Evolutionary conservation across 1,284 basidiomycete genomes (phyloP).

Genomic region (Malassezia cuniculi): DNA sequence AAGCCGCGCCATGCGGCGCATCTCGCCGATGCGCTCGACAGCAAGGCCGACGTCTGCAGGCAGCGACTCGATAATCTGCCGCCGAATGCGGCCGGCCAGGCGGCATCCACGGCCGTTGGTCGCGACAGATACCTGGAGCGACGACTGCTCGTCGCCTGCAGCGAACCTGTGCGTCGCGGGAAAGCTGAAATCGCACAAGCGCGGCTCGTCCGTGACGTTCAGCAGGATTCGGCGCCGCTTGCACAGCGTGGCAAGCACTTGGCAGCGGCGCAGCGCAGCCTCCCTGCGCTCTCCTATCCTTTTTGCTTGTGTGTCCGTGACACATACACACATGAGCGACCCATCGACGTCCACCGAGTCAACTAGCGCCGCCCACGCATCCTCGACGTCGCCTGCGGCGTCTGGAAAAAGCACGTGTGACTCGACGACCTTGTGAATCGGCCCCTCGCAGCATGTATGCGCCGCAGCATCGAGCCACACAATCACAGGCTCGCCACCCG

Average conservation of each 20-base stretch:
- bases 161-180: slow-evolving; percentile 72
- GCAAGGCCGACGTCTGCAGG: slow-evolving; percentile 65
- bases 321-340: slow-evolving; percentile 34
- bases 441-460: not conserved
- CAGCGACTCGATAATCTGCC: slow-evolving; percentile 68
- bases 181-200: slow-evolving; percentile 80
- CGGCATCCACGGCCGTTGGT: slow-evolving; percentile 87
- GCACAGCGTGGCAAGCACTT: slow-evolving; percentile 25
- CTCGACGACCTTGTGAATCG: not conserved
- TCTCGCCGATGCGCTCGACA: slow-evolving; percentile 60
- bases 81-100: slow-evolving; percentile 62
- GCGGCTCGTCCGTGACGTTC: slow-evolving; percentile 74
- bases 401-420: slow-evolving; percentile 6
- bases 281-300: not conserved
- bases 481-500: slow-evolving; percentile 1
- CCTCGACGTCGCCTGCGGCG: not conserved
- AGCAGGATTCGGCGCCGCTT: slow-evolving; percentile 54
- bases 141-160: slow-evolving; percentile 38
- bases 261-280: slow-evolving; percentile 2
- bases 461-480: slow-evolving; percentile 4
- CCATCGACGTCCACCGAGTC: slow-evolving; percentile 9
- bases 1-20: slow-evolving; percentile 57
- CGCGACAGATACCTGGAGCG: slow-evolving; percentile 73
- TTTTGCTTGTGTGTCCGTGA: slow-evolving; percentile 33
- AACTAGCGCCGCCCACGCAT: not conserved